A percentile compares a stretch with the other conserved stretches of the same genome.
Evolutionary conservation across 2,329 filamentous ascomycete genomes (phyloP).

Genomic region (Alternaria sp.): DNA sequence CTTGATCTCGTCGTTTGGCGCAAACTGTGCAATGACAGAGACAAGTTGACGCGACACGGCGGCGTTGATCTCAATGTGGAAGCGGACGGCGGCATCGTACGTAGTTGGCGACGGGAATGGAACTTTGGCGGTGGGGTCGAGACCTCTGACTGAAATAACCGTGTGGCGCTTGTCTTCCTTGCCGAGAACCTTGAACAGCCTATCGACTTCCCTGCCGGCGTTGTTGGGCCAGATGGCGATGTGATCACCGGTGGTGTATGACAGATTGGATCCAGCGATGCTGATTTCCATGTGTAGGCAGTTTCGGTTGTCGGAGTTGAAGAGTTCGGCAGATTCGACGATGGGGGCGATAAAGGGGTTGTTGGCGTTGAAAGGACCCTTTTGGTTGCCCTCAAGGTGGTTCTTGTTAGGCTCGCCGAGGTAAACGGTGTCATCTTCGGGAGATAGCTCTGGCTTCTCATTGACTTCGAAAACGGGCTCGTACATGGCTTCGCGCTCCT

Average conservation of each 20-base stretch:
- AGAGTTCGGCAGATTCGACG: constrained; percentile 86
- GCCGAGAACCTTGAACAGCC: constrained; percentile 80
- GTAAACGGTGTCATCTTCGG: constrained; percentile 82
- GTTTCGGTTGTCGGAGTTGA: constrained; percentile 87
- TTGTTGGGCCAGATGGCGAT: constrained; percentile 98
- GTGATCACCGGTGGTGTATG: constrained; percentile 96
- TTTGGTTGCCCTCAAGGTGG: constrained; percentile 83
- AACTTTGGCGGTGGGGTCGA: constrained; percentile 95
- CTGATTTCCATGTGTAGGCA: constrained; percentile 97
- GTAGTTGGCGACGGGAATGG: constrained; percentile 97
- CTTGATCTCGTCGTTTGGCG: constrained; percentile 83
- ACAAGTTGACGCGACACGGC: constrained; percentile 96
- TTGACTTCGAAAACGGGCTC: constrained; percentile 88
- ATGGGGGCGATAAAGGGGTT: constrained; percentile 98
- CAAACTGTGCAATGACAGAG: constrained; percentile 83
- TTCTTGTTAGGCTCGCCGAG: constrained; percentile 95
- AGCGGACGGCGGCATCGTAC: constrained; percentile 89
- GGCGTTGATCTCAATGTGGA: constrained; percentile 95
- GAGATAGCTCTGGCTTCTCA: constrained; percentile 74
- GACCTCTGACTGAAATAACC: constrained; percentile 86
- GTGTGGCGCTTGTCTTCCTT: constrained; percentile 77
- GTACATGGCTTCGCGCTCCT: constrained; percentile 95
- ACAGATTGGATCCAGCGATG: constrained; percentile 84
- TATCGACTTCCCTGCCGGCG: constrained; percentile 87
- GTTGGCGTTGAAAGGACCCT: constrained; percentile 93